A percentile compares a stretch with the other conserved stretches of the same genome.
phyloP scores from a whole-genome alignment of 192 early-diverging fungal species.

The Coemansia sp. region DNA sequence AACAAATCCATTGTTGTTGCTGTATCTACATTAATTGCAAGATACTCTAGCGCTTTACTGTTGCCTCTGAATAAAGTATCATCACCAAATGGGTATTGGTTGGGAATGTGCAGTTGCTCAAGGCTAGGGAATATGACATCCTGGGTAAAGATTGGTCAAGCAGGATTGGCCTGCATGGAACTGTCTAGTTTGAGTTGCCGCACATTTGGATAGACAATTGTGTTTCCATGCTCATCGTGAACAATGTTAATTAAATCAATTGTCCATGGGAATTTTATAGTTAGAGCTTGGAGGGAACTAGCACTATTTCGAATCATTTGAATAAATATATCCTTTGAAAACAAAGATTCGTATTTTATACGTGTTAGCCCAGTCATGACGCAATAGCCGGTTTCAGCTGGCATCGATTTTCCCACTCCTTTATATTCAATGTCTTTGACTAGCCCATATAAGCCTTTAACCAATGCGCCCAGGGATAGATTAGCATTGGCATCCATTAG shows the following conservation, averaged over 20 bases:
- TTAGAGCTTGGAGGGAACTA: too few relatives aligned
- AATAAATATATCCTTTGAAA: too few relatives aligned
- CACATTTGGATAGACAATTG: conserved; percentile 4
- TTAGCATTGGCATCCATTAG: background rate
- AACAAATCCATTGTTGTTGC: too few relatives aligned
- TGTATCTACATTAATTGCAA: too few relatives aligned
- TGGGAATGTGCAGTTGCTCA: background rate
- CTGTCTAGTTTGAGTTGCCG: background rate
- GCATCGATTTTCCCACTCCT: background rate
- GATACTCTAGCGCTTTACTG: background rate
- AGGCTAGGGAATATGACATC: background rate
- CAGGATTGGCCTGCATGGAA: background rate
- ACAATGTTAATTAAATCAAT: background rate
- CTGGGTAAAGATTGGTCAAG: background rate
- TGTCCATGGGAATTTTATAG: too few relatives aligned
- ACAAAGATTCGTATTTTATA: too few relatives aligned
- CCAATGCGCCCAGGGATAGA: background rate
- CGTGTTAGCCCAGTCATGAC: too few relatives aligned
- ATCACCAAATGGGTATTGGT: conserved; percentile 7
- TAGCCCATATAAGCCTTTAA: background rate
- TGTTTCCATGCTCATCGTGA: background rate
- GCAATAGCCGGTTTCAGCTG: too few relatives aligned
- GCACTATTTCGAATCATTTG: too few relatives aligned
- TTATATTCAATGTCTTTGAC: conserved; percentile 2
- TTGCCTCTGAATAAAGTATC: background rate